Evolutionary conservation across 768 basidiomycete species (phyloP), one percentile per base, ranked within the genome.

Genomic region (Hygrophoropsis aurantiaca): DNA sequence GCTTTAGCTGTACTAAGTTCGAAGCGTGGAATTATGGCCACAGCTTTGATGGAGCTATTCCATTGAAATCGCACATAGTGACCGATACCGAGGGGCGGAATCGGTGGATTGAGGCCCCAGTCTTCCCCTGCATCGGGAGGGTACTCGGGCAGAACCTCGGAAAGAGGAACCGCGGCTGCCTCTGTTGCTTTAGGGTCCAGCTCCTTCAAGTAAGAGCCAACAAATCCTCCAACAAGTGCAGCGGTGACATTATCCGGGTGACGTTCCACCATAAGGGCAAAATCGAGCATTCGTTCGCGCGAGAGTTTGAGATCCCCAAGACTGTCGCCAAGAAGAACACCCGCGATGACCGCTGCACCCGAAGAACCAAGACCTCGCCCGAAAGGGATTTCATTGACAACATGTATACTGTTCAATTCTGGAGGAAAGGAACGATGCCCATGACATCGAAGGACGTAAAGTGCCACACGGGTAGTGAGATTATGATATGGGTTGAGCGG

Each of bases 161-260:
- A 90, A 39, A 99, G 76, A 2, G 97, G 97, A 1, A 98, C 94
- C 47, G 85, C 85, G 1, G 92, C 88, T 0, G 90, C 92, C 53
- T 82, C 80, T 51, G 76, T 88, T 4, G 92, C 94, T 34, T 77
- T 80, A 9, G 79, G 77, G 56, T 90, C 90, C 39, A 98, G 79
- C 66, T 97, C 95, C 50, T 87, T 81, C 43, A 98, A 79, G 73
- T 98, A 99, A 3, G 89, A 90, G 16, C 97, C 97, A 20, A 97
- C 91, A 67, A 99, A 98, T 0, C 97, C 97, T 27, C 97, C 97
- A 15, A 97, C 80, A 30, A 99, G 81, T 0, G 94, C 95, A 2
- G 97, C 97, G 1, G 97, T 97, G 61, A 99, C 94, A 65, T 99
- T 99, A 69, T 99, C 97, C 13, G 97, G 97, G 64, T 99, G 97